Evolutionary conservation across 768 basidiomycete species (phyloP).

Genomic region (Hericium erinaceus): DNA sequence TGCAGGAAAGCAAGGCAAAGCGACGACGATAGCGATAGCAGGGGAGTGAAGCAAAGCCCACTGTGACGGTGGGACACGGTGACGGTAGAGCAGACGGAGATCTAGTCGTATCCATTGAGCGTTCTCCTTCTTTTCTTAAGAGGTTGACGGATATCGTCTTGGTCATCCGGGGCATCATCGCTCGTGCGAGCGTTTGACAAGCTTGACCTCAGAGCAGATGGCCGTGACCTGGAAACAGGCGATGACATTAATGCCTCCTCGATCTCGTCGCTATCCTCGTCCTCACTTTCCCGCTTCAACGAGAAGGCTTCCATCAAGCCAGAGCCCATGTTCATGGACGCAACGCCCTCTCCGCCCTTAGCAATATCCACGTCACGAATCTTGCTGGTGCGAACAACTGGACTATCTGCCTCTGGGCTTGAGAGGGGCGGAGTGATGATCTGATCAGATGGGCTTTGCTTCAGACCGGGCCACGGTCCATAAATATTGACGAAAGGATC

Average conservation of each 20-base stretch:
- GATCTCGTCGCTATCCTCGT: constrained; percentile 11
- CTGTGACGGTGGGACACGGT: not conserved
- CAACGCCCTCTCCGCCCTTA: not conserved
- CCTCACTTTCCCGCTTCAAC: constrained; percentile 9
- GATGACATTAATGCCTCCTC: constrained; percentile 14
- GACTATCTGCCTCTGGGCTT: constrained; percentile 13
- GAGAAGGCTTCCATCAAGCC: constrained; percentile 22
- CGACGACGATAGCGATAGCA: constrained; percentile 1
- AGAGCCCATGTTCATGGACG: constrained; percentile 10
- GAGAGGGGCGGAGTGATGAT: constrained; percentile 6
- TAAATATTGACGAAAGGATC: constrained; percentile 11
- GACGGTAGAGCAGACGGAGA: not conserved
- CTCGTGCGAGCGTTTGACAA: constrained; percentile 6
- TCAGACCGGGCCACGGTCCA: constrained; percentile 4
- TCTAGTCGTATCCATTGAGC: constrained; percentile 4
- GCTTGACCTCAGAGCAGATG: not conserved
- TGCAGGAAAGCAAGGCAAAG: not conserved
- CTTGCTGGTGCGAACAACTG: constrained; percentile 11
- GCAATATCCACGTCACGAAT: not conserved
- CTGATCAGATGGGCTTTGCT: not conserved
- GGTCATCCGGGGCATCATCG: constrained; percentile 9
- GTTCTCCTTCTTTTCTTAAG: constrained; percentile 28
- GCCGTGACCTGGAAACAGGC: constrained; percentile 10
- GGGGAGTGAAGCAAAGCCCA: too few species aligned
- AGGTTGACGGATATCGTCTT: constrained; percentile 3